Evolutionary conservation across 129 eudicot species (phyloP).

Genomic region (Heracleum sosnowskyi): DNA sequence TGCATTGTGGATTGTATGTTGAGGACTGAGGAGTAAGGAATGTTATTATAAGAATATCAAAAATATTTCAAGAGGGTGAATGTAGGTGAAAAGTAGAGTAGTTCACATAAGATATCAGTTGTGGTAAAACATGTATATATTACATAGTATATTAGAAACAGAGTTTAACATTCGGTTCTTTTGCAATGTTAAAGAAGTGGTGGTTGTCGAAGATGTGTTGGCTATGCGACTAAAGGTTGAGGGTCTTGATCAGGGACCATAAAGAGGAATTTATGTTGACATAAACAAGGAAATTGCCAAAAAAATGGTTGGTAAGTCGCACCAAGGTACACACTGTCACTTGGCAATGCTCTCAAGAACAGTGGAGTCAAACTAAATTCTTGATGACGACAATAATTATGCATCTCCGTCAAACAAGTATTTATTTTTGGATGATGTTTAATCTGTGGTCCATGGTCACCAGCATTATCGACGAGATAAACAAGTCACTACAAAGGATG

Average conservation of each 20-base stretch:
- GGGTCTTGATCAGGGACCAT: constrained; percentile 64
- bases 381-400: constrained; percentile 23
- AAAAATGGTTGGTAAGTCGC: constrained; percentile 44
- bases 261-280: constrained; percentile 60
- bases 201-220: constrained; percentile 66
- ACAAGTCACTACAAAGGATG: neutral
- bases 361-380: constrained; percentile 49
- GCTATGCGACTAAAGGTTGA: constrained; percentile 73
- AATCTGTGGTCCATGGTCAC: neutral
- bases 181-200: constrained; percentile 67
- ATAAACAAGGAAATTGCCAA: constrained; percentile 61
- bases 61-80: too few species aligned
- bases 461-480: neutral
- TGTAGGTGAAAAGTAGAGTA: too few species aligned
- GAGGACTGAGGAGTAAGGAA: too few species aligned
- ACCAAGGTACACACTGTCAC: too few species aligned
- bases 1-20: too few species aligned
- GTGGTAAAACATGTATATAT: too few species aligned
- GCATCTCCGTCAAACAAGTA: neutral
- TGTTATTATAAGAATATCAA: too few species aligned
- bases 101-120: too few species aligned
- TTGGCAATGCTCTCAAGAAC: constrained; percentile 57
- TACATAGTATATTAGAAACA: too few species aligned
- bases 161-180: too few species aligned
- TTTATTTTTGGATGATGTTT: neutral